Evolutionary conservation across 306 rosid genomes (phyloP).

Genomic region (Medicago arabica): DNA sequence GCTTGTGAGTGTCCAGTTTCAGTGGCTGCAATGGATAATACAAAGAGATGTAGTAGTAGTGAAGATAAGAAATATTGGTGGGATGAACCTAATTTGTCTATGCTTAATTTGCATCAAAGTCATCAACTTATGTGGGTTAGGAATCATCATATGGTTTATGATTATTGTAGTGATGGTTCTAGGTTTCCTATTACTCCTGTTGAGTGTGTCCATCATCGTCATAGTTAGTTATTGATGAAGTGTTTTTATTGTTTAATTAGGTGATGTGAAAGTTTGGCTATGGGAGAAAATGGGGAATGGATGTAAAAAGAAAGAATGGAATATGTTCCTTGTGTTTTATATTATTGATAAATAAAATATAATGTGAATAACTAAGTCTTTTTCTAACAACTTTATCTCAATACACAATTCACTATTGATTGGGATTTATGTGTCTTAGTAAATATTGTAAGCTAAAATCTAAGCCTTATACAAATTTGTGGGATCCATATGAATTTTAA

Average conservation of each 20-base stretch:
- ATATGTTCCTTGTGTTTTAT: constrained; percentile 49
- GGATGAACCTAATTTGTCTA: constrained; percentile 74
- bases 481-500: too few relatives aligned
- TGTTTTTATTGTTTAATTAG: background rate
- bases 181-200: constrained; percentile 69
- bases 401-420: too few relatives aligned
- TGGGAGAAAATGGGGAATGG: background rate
- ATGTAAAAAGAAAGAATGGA: constrained; percentile 13
- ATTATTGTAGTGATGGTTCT: constrained; percentile 76
- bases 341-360: background rate
- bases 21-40: constrained; percentile 45
- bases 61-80: constrained; percentile 80
- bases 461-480: too few relatives aligned
- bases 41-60: constrained; percentile 60
- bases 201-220: constrained; percentile 88
- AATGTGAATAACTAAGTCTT: constrained; percentile 11
- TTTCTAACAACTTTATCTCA: too few relatives aligned
- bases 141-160: constrained; percentile 85
- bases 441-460: too few relatives aligned
- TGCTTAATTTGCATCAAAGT: constrained; percentile 75
- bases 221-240: background rate
- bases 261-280: background rate
- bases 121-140: constrained; percentile 94
- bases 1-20: constrained; percentile 69
- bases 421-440: too few relatives aligned